Conservation (phyloP, 768 basidiomycete genomes). For the Russula virescens region DNA sequence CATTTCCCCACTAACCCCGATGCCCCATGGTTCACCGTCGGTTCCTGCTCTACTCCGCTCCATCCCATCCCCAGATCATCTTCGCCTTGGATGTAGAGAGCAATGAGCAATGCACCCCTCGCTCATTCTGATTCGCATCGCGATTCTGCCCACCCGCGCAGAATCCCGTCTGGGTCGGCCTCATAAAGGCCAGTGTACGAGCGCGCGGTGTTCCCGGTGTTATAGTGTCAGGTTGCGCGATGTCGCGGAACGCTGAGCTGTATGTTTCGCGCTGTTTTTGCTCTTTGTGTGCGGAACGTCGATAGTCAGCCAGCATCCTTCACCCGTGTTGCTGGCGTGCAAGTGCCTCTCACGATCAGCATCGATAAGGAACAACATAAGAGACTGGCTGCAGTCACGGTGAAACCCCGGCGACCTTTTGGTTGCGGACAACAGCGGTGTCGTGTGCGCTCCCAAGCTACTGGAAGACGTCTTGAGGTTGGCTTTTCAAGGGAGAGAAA, state of each 20-base stretch:
- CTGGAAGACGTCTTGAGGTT: conserved; percentile 51
- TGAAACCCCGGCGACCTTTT: conserved; percentile 78
- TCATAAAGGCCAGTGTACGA: conserved; percentile 82
- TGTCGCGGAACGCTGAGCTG: conserved; percentile 63
- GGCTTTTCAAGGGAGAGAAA: conserved; percentile 51
- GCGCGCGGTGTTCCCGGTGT: conserved; percentile 68
- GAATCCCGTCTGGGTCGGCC: conserved; percentile 88
- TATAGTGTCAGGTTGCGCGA: conserved; percentile 84
- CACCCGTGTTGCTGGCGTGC: conserved; percentile 71
- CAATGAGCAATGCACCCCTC: too few relatives aligned
- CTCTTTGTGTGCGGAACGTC: conserved; percentile 80
- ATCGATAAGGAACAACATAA: conserved; percentile 31
- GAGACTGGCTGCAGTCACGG: conserved; percentile 47
- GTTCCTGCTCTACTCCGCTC: too few relatives aligned
- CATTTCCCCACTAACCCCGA: too few relatives aligned
- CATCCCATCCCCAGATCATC: too few relatives aligned
- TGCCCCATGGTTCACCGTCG: too few relatives aligned
- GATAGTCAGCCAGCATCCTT: conserved; percentile 83
- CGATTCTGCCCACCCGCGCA: conserved; percentile 33
- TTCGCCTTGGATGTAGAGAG: too few relatives aligned
- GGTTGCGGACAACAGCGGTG: conserved; percentile 84
- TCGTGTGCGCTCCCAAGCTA: conserved; percentile 67
- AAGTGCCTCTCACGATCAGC: conserved; percentile 54
- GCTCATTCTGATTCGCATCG: too few relatives aligned
- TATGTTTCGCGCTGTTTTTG: conserved; percentile 76